These are phyloP conservation scores for Penicillium italicum DNA, from an alignment of 2,329 filamentous ascomycete species.

Conservation along the genomic window DNA sequence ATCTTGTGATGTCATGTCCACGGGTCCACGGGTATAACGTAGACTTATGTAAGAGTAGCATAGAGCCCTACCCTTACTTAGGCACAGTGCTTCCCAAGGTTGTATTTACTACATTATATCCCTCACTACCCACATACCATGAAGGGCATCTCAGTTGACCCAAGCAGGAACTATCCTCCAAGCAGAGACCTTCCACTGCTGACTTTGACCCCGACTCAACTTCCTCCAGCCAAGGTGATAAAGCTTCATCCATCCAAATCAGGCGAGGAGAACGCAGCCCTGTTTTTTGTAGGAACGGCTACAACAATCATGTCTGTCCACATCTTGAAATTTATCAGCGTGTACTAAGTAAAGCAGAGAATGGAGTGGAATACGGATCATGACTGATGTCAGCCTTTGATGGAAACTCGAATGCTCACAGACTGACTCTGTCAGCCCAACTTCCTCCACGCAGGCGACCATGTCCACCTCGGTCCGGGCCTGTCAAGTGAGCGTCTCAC, in stretches of 20 bases:
- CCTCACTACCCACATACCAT: neutral
- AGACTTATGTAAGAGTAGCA: neutral
- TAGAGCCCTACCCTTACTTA: too few relatives aligned
- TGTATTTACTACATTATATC: neutral
- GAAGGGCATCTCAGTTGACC: conserved; percentile 32
- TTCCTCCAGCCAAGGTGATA: conserved; percentile 46
- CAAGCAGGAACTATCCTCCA: conserved; percentile 35
- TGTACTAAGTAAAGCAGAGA: conserved; percentile 26
- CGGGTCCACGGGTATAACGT: too few relatives aligned
- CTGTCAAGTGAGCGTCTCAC: conserved; percentile 54
- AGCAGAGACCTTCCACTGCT: conserved; percentile 36
- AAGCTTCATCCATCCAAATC: conserved; percentile 42
- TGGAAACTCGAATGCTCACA: neutral
- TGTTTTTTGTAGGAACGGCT: conserved; percentile 42
- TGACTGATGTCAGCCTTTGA: conserved; percentile 36
- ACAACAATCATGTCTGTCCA: conserved; percentile 36
- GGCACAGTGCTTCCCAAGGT: too few relatives aligned
- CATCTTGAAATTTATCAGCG: neutral
- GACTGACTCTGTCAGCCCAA: conserved; percentile 46
- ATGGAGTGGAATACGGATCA: conserved; percentile 39
- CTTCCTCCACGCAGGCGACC: conserved; percentile 63
- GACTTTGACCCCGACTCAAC: conserved; percentile 26
- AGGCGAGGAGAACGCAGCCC: conserved; percentile 34
- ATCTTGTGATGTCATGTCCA: neutral
- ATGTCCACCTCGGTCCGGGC: conserved; percentile 64